phyloP scores from a whole-genome alignment of 805 yeast genomes.

The Ogataea ramenticola region DNA sequence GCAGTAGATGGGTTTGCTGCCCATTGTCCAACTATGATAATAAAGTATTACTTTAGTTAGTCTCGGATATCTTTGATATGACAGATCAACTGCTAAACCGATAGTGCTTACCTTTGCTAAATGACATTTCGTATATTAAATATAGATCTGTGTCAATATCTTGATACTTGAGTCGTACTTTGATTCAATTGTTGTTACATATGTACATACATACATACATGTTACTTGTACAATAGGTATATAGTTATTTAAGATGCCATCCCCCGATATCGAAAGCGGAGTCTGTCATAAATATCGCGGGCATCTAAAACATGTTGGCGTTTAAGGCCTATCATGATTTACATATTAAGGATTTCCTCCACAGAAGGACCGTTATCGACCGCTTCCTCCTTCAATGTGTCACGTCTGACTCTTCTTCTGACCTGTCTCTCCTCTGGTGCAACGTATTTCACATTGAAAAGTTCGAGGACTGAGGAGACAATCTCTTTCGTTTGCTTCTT shows the following conservation, averaged over 20 bases:
- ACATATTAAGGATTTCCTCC: background rate
- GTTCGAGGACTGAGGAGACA: background rate
- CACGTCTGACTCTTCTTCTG: background rate
- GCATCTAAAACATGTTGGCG: background rate
- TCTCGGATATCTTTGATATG: no score
- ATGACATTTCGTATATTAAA: background rate
- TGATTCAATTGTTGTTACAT: no score
- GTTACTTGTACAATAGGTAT: no score
- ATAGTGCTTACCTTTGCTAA: background rate
- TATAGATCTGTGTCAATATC: no score
- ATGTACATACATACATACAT: no score
- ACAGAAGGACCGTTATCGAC: background rate
- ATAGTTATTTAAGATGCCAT: no score
- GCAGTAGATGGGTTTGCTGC: conserved; percentile 80
- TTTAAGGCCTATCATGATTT: background rate
- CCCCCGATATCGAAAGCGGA: no score
- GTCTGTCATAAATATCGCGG: background rate
- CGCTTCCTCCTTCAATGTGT: background rate
- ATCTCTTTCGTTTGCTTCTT: no score
- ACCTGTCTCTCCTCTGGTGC: background rate
- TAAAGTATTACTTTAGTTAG: background rate
- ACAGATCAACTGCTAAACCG: background rate
- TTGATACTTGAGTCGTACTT: no score
- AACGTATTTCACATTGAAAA: background rate
- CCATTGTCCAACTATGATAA: conserved; percentile 23